Evolutionary conservation across 805 yeast genomes (phyloP).

Genomic region (Phaffomyces opuntiae): DNA sequence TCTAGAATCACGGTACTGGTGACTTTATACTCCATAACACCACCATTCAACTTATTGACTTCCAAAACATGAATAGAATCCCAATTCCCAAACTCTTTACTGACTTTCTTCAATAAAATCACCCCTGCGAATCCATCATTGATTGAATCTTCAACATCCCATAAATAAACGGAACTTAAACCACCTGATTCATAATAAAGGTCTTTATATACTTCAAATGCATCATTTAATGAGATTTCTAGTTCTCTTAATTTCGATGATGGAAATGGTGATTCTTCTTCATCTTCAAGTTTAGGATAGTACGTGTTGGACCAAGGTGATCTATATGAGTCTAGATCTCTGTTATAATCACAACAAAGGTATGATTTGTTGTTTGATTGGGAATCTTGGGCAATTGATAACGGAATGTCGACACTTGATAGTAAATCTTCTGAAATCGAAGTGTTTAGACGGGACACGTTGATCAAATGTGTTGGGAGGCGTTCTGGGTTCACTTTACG

Average conservation of each 20-base stretch:
- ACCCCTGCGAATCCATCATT: slow-evolving; percentile 81
- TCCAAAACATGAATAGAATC: slow-evolving; percentile 93
- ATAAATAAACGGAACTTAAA: slow-evolving; percentile 76
- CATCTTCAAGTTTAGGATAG: slow-evolving; percentile 47
- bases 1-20: slow-evolving; percentile 87
- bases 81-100: slow-evolving; percentile 49
- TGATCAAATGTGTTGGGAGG: slow-evolving; percentile 36
- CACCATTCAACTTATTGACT: slow-evolving; percentile 31
- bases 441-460: slow-evolving; percentile 39
- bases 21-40: slow-evolving; percentile 44
- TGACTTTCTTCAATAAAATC: slow-evolving; percentile 68
- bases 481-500: slow-evolving; percentile 69
- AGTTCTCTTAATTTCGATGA: slow-evolving; percentile 57
- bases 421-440: slow-evolving; percentile 81
- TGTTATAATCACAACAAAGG: slow-evolving; percentile 86
- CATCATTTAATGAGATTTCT: slow-evolving; percentile 79
- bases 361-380: slow-evolving; percentile 56
- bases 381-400: slow-evolving; percentile 33
- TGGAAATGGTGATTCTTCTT: slow-evolving; percentile 71
- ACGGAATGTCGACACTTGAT: slow-evolving; percentile 82
- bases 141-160: slow-evolving; percentile 68
- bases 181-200: slow-evolving; percentile 89
- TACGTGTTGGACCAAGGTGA: slow-evolving; percentile 87
- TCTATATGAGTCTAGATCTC: slow-evolving; percentile 89
- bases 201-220: slow-evolving; percentile 89